Conservation (phyloP, 257 asterid species). For the Ophiorrhiza pumila region DNA sequence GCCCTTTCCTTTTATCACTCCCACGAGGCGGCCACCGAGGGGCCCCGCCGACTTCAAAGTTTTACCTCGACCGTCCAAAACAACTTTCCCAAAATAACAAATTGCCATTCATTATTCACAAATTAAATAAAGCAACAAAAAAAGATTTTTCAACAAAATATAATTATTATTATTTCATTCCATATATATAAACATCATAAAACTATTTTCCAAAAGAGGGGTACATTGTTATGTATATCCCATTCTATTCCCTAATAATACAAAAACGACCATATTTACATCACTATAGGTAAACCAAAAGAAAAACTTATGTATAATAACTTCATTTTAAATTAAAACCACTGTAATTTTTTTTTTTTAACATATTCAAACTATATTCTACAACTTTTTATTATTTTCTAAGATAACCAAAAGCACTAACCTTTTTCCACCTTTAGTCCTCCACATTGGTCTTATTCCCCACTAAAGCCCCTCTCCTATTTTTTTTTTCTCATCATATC, state of each 20-base stretch:
- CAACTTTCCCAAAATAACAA: slow-evolving; percentile 25
- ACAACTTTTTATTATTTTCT: slow-evolving; percentile 3
- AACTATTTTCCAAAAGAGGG: neutral
- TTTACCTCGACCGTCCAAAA: slow-evolving; percentile 33
- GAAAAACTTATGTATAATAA: slow-evolving; percentile 22
- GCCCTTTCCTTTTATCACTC: slow-evolving; percentile 9
- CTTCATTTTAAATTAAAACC: slow-evolving; percentile 22
- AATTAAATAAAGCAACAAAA: too few species aligned
- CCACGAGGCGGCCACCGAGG: slow-evolving; percentile 18
- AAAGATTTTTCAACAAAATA: neutral
- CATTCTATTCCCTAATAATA: slow-evolving; percentile 14
- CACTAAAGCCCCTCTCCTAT: slow-evolving; percentile 16
- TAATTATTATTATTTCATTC: slow-evolving; percentile 13
- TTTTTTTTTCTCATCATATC: slow-evolving; percentile 20
- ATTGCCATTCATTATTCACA: too few species aligned
- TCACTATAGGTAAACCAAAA: neutral
- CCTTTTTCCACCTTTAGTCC: slow-evolving; percentile 16
- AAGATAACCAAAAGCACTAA: slow-evolving; percentile 10
- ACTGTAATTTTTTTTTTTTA: slow-evolving; percentile 22
- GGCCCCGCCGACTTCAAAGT: slow-evolving; percentile 22
- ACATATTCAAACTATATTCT: slow-evolving; percentile 7
- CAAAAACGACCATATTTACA: slow-evolving; percentile 39
- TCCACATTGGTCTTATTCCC: slow-evolving; percentile 34
- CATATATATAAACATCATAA: slow-evolving; percentile 23
- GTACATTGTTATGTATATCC: slow-evolving; percentile 13